Evolutionary conservation across 768 basidiomycete genomes (phyloP).

Genomic region (Leccinum arenicola): DNA sequence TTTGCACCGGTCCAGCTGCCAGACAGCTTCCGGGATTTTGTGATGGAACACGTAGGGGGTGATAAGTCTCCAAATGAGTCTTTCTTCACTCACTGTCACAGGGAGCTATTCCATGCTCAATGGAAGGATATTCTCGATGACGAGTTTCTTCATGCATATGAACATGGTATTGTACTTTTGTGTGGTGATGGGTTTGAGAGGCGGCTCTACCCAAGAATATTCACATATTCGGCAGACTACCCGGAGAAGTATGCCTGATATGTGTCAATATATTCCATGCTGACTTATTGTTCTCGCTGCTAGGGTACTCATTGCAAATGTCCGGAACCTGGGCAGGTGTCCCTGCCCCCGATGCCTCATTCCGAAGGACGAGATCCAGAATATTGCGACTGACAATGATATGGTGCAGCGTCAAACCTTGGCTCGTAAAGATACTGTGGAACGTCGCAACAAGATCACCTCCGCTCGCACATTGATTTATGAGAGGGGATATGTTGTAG

Average conservation of each 20-base stretch:
- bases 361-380: too few relatives aligned
- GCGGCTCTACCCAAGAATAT: neutral
- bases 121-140: neutral
- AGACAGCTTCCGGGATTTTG: neutral
- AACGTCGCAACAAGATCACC: too few relatives aligned
- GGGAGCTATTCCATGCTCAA: neutral
- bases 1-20: neutral
- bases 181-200: neutral
- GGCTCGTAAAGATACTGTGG: too few relatives aligned
- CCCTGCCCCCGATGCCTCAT: too few relatives aligned
- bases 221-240: neutral
- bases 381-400: too few relatives aligned
- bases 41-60: neutral
- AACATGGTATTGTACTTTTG: neutral
- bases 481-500: too few relatives aligned
- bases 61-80: neutral
- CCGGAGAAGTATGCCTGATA: neutral
- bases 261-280: neutral
- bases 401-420: too few relatives aligned
- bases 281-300: neutral
- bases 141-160: neutral
- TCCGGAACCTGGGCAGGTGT: too few relatives aligned
- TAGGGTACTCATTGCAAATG: too few relatives aligned
- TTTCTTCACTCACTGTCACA: neutral
- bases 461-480: too few relatives aligned